phyloP scores from a whole-genome alignment of 106 monocot genomes.

The Dactylorhiza incarnata region DNA sequence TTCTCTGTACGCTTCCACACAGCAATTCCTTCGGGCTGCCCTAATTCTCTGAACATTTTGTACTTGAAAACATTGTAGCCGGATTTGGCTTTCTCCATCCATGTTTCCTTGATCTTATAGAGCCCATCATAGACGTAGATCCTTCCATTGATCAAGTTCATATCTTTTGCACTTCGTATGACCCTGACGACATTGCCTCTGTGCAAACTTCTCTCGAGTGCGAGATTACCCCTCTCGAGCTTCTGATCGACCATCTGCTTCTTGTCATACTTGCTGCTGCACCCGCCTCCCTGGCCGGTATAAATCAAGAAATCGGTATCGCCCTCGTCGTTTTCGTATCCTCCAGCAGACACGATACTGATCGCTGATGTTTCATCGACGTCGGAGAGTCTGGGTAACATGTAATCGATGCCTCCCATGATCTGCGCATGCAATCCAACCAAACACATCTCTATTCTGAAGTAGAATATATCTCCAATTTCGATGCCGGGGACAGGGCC shows the following conservation, averaged over 20 bases:
- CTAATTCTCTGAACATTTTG: slow-evolving; percentile 48
- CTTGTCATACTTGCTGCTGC: slow-evolving; percentile 12
- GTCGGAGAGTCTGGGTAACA: slow-evolving; percentile 25
- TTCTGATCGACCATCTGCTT: slow-evolving; percentile 56
- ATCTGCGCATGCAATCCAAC: slow-evolving; percentile 59
- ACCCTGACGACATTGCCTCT: slow-evolving; percentile 47
- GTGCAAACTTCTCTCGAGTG: slow-evolving; percentile 60
- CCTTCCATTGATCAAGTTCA: slow-evolving; percentile 20
- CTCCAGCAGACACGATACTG: slow-evolving; percentile 74
- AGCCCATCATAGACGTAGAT: slow-evolving; percentile 84
- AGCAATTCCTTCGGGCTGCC: slow-evolving; percentile 54
- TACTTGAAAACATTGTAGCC: slow-evolving; percentile 76
- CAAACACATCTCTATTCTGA: slow-evolving; percentile 67
- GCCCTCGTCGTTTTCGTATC: slow-evolving; percentile 59
- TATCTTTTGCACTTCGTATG: slow-evolving; percentile 48
- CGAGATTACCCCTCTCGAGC: slow-evolving; percentile 79
- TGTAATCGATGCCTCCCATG: slow-evolving; percentile 77
- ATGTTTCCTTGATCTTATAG: slow-evolving; percentile 52
- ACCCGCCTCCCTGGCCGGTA: slow-evolving; percentile 52
- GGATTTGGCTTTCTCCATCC: slow-evolving; percentile 53
- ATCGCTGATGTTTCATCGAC: slow-evolving; percentile 51
- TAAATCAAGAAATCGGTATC: slow-evolving; percentile 52
- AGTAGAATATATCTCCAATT: slow-evolving; percentile 77
- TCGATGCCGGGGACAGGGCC: slow-evolving; percentile 59
- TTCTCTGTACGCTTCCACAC: slow-evolving; percentile 53